A percentile compares a stretch with the other conserved stretches of the same genome.
Conservation (phyloP, 2,329 filamentous ascomycete genomes). For the Microsporum canis region DNA sequence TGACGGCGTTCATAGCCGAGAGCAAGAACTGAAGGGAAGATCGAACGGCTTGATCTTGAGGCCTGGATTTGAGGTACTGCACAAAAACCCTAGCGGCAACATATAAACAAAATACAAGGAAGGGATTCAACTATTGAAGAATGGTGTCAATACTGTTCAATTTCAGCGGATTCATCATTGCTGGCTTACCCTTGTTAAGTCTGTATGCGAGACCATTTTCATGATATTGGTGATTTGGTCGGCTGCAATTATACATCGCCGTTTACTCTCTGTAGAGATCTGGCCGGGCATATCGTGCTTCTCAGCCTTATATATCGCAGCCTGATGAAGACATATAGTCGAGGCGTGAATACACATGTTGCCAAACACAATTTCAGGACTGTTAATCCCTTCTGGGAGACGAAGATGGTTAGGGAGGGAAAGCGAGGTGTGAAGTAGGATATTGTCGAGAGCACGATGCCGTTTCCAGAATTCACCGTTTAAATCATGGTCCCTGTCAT, state of each 20-base stretch:
- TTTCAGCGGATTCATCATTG: neutral
- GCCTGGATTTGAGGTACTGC: conserved; percentile 89
- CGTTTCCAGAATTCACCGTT: conserved; percentile 95
- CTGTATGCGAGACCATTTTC: conserved; percentile 85
- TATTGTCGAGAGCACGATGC: conserved; percentile 78
- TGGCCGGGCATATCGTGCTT: conserved; percentile 67
- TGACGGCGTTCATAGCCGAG: conserved; percentile 79
- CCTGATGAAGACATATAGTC: conserved; percentile 94
- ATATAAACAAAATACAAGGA: conserved; percentile 89
- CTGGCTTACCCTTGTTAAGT: conserved; percentile 61
- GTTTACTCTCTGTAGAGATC: conserved; percentile 79
- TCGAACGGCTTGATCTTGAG: conserved; percentile 63
- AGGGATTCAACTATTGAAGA: conserved; percentile 71
- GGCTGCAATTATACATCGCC: conserved; percentile 83
- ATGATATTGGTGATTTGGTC: conserved; percentile 91
- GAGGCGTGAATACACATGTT: conserved; percentile 98
- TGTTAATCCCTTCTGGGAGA: conserved; percentile 60
- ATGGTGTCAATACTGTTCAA: conserved; percentile 12
- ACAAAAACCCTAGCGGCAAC: conserved; percentile 93
- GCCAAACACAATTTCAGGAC: conserved; percentile 79
- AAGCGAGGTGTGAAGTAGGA: conserved; percentile 75
- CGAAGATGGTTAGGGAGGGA: conserved; percentile 71
- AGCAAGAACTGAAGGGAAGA: conserved; percentile 85
- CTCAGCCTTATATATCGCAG: conserved; percentile 93
- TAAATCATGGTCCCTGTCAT: conserved; percentile 75